Base-by-base conservation (phyloP, 2,329 filamentous ascomycete genomes). In the Diplodia intermedia region DNA sequence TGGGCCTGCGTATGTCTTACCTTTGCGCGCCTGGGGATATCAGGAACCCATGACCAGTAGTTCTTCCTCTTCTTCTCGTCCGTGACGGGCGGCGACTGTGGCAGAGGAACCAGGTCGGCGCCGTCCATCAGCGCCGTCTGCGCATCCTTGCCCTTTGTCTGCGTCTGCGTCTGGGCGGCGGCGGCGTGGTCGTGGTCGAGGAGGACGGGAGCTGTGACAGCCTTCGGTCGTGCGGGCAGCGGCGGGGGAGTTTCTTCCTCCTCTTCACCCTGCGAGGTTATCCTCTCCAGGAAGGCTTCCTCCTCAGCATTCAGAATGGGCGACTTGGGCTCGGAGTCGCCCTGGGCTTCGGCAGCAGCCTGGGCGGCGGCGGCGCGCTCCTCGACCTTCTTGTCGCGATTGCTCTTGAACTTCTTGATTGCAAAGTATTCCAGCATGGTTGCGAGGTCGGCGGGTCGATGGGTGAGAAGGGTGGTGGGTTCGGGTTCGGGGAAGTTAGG, bases 291-390 rank as follows among this genome's bases (percentile, higher is more conserved):
- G 71, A 88, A 89, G 65, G 82, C 79, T 71, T 89, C 85, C 70
- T 89, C 87, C 72, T 88, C 86, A n/a, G 86, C 82, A 20, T 85
- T 86, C n/a, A 89, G 75, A 2, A 89, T 82, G 6, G 82, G 74
- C 72, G 76, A 76, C 20, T 72, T 70, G 47, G 71, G 73, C 33
- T 71, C 49, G 31, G n/a, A 11, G n/a, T 29, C 43, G 26, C 69
- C 71, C 43, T 71, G 72, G 4, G 82, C 60, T 74, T 72, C 60
- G 31, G 56, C 49, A 15, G 70, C 60, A 73, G 77, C 15, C 47
- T 52, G 36, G 4, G 47, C 60, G 33, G 54, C 31, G 53, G 31
- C 29, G 57, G 57, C 60, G 29, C 60, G 60, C 47, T 40, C 60
- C 66, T 74, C 67, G 65, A 72, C 65, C 70, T 74, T 72, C 68